Percentiles rank a stretch among this genome's conserved stretches.
Conservation (phyloP, 2,329 filamentous ascomycete genomes). For the Penicillium nordicum region DNA sequence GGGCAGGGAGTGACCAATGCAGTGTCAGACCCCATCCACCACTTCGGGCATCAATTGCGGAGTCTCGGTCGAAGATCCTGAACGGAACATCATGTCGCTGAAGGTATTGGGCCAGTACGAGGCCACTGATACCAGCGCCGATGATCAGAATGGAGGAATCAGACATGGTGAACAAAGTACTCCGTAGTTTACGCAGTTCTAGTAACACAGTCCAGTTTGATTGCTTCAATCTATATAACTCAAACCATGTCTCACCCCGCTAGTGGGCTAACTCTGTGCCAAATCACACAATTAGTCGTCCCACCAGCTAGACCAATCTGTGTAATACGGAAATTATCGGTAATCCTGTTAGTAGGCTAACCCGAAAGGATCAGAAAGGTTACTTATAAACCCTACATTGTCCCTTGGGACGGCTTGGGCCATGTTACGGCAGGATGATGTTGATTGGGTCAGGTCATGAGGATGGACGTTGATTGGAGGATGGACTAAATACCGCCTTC, state of each 20-base stretch:
- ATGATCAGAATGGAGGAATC: constrained; percentile 41
- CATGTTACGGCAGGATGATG: too few relatives aligned
- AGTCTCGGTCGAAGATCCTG: constrained; percentile 42
- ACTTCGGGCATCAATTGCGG: constrained; percentile 46
- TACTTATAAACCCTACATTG: background rate
- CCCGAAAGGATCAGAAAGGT: background rate
- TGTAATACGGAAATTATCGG: background rate
- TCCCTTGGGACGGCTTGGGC: background rate
- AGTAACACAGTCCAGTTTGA: background rate
- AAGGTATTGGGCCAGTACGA: constrained; percentile 43
- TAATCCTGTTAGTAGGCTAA: background rate
- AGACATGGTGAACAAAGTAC: constrained; percentile 12
- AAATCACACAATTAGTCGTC: background rate
- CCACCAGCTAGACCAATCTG: background rate
- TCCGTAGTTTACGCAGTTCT: background rate
- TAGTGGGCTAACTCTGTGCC: background rate
- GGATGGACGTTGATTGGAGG: too few relatives aligned
- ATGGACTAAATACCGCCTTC: too few relatives aligned
- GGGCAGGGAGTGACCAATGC: constrained; percentile 57
- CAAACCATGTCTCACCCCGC: background rate
- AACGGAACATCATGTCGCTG: constrained; percentile 34
- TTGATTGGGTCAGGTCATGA: too few relatives aligned
- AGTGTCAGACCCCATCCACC: constrained; percentile 63
- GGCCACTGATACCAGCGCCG: constrained; percentile 44
- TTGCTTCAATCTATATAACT: background rate